phyloP scores from a whole-genome alignment of 225 moss, liverwort and hornwort species.

The Straminergon stramineum region DNA sequence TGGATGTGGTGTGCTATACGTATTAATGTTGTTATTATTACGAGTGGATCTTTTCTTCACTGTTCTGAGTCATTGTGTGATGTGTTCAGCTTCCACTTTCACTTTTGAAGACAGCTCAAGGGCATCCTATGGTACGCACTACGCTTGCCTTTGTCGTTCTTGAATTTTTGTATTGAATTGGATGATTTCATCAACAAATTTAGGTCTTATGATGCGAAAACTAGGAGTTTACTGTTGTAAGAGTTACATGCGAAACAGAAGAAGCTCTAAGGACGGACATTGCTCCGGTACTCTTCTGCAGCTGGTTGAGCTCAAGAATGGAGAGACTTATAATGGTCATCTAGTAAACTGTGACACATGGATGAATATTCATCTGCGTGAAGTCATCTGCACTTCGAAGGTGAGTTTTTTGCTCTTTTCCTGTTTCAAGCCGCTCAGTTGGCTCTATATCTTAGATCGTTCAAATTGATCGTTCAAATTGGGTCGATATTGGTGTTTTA shows the following conservation, averaged over 20 bases:
- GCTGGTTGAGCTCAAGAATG: slow-evolving; percentile 96
- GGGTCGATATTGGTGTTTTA: neutral
- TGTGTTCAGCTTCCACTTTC: slow-evolving; percentile 72
- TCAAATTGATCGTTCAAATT: neutral
- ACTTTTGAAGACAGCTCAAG: slow-evolving; percentile 91
- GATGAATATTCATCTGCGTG: slow-evolving; percentile 99
- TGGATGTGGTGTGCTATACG: neutral
- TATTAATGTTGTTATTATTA: neutral
- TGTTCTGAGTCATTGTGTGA: neutral
- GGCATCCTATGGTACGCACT: slow-evolving; percentile 79
- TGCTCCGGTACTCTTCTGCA: slow-evolving; percentile 11
- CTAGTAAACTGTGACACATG: slow-evolving; percentile 91
- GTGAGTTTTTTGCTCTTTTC: slow-evolving; percentile 10
- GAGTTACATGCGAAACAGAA: neutral
- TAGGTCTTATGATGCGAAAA: neutral
- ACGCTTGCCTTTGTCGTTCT: neutral
- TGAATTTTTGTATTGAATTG: neutral
- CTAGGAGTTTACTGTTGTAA: neutral
- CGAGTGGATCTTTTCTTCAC: neutral
- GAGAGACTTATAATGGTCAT: slow-evolving; percentile 93
- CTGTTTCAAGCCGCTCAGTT: neutral
- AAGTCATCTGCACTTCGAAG: slow-evolving; percentile 97
- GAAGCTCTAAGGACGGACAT: neutral
- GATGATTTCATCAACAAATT: neutral
- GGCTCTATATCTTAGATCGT: neutral